A percentile compares a stretch with the other conserved stretches of the same genome.
Conservation (phyloP, 176 grass and related monocot species). For the Bolboschoenus planiculmis region DNA sequence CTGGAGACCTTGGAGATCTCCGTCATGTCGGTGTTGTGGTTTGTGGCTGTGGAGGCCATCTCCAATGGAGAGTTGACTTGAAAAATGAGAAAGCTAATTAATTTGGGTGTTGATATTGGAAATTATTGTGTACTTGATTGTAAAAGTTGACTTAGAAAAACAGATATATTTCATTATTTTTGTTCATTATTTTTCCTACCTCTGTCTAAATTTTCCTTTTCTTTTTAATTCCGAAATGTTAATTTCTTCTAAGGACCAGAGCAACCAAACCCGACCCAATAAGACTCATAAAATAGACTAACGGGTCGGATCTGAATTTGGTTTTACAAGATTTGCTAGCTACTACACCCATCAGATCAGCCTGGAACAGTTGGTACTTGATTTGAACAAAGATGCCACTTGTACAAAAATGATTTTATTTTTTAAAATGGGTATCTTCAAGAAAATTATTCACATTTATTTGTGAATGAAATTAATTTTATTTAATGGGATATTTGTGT, state of each 20-base stretch:
- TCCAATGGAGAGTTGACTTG: constrained; percentile 15
- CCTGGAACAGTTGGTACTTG: background rate
- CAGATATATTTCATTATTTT: background rate
- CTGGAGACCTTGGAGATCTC: background rate
- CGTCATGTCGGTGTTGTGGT: background rate
- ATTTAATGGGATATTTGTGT: too few relatives aligned
- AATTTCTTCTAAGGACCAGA: background rate
- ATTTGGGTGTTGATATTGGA: background rate
- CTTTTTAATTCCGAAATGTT: background rate
- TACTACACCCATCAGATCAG: background rate
- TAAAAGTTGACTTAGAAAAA: background rate
- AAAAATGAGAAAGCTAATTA: background rate
- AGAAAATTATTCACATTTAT: too few relatives aligned
- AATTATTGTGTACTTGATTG: background rate
- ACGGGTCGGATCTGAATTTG: background rate
- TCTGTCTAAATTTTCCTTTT: background rate
- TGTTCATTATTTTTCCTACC: background rate
- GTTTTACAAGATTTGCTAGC: background rate
- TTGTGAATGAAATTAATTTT: too few relatives aligned
- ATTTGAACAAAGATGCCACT: too few relatives aligned
- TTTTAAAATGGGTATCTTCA: too few relatives aligned
- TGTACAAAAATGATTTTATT: too few relatives aligned
- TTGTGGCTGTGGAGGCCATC: background rate
- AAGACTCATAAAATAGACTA: background rate
- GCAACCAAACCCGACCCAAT: background rate